These are phyloP conservation scores for Coemansia sp. DNA, from an alignment of 192 early-diverging fungal genomes.

Conservation along the genomic window DNA sequence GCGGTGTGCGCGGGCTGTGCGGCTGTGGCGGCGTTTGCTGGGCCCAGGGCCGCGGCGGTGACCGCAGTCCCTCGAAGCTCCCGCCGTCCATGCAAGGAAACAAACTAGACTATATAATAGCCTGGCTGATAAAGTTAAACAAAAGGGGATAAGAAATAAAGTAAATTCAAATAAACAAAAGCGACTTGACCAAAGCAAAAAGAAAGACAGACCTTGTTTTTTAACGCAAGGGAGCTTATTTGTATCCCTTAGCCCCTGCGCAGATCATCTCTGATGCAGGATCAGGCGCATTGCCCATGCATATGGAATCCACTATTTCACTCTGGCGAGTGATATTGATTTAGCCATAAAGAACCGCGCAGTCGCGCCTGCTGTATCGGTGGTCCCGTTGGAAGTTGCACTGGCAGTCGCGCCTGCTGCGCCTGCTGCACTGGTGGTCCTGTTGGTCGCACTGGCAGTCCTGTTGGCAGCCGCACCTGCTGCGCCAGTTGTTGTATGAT, in stretches of 20 bases:
- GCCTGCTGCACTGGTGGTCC: no score
- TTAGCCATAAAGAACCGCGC: background rate
- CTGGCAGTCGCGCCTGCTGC: no score
- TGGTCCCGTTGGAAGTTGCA: no score
- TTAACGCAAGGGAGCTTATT: background rate
- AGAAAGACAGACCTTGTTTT: background rate
- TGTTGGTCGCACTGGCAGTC: no score
- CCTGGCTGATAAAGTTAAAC: background rate
- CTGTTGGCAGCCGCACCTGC: no score
- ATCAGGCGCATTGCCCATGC: background rate
- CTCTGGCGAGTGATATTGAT: no score
- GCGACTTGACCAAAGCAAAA: no score
- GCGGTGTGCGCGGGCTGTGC: slow-evolving; percentile 8
- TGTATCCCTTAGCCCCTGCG: background rate
- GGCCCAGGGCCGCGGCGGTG: background rate
- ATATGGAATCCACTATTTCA: background rate
- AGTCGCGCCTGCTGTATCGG: no score
- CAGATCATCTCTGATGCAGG: background rate
- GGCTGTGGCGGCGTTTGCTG: slow-evolving; percentile 4
- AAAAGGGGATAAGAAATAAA: background rate
- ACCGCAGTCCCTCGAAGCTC: slow-evolving; percentile 5
- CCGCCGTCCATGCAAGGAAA: background rate
- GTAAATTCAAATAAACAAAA: no score
- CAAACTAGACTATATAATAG: background rate
- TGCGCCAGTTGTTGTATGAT: no score